Base-by-base conservation (phyloP, 176 grass and related monocot species). In the Neostapfia colusana region DNA sequence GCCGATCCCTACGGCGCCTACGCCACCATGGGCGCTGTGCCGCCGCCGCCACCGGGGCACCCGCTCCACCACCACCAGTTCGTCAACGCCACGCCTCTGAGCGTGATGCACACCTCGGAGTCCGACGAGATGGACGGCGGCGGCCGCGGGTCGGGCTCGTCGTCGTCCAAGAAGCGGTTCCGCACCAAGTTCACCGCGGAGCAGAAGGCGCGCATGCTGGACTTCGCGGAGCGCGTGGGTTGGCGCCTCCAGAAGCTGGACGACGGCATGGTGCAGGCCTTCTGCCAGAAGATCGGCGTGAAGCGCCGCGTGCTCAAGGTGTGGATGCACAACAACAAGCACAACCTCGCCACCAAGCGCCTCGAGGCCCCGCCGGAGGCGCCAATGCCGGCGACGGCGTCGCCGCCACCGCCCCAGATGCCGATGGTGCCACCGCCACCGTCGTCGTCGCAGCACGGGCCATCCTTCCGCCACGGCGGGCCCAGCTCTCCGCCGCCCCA, bases 291-390 rank as follows among this genome's bases (percentile, higher is more conserved):
- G 81, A 91, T 97, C 63, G 94, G 94, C 34, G 91, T 97, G 1
- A 91, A 85, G 80, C 89, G 94, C 28, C 86, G 91, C 28, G 91
- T 97, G 16, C 88, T 97, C 78, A 97, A 97, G 88, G 91, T 97
- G 0, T 97, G 94, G 94, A 97, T 97, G 94, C 91, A 97, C 80
- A 97, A 97, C 86, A 97, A 97, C 87, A 97, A 97, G 86, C 93
- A 97, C 60, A 93, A 64, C 85, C 86, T 97, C 39, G 90, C 90
- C 58, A 97, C 79, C 45, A 90, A 82, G 83, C 84, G 41, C 45
- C 71, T 64, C 14, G 15, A 8, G 15, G 38, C 44, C 35, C 78
- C 58, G 49, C 63, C 79, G 31, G 31, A 31, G 31, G 31, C 31
- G 31, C 31, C 31, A 31, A 31, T 31, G 31, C 31, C 31, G 31